These are phyloP conservation scores for Rhizopus stolonifer DNA, from an alignment of 371 early-diverging fungal genomes.

Conservation along the genomic window DNA sequence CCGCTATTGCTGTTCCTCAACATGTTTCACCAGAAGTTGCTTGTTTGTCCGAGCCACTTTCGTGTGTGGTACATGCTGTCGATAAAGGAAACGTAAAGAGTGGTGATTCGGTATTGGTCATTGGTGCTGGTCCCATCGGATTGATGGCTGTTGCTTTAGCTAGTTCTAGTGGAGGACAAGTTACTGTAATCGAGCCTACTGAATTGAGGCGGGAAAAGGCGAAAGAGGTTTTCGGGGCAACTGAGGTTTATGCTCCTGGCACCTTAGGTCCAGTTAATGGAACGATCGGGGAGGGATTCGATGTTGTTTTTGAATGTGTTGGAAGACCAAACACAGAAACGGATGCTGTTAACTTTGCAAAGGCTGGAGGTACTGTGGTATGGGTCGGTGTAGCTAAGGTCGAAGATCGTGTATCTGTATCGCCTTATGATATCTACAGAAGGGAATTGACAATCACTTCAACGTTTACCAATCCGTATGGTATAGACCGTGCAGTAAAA, in stretches of 20 bases:
- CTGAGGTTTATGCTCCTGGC: slow-evolving; percentile 30
- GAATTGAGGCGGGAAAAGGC: slow-evolving; percentile 46
- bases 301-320: slow-evolving; percentile 61
- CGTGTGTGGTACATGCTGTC: slow-evolving; percentile 58
- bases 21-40: slow-evolving; percentile 48
- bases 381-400: slow-evolving; percentile 62
- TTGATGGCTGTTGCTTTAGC: slow-evolving; percentile 50
- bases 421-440: slow-evolving; percentile 55
- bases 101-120: slow-evolving; percentile 44
- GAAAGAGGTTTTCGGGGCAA: slow-evolving; percentile 38
- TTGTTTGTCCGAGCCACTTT: slow-evolving; percentile 55
- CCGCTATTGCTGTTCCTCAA: slow-evolving; percentile 36
- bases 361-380: slow-evolving; percentile 51
- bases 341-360: slow-evolving; percentile 47
- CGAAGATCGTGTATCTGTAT: slow-evolving; percentile 42
- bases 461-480: slow-evolving; percentile 57
- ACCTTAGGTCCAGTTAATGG: slow-evolving; percentile 40
- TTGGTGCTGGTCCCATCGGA: slow-evolving; percentile 61
- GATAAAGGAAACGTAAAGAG: slow-evolving; percentile 48
- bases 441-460: slow-evolving; percentile 57
- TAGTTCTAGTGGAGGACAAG: slow-evolving; percentile 43
- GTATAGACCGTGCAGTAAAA: slow-evolving; percentile 57
- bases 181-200: slow-evolving; percentile 51
- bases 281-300: slow-evolving; percentile 45
- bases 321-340: slow-evolving; percentile 50